Conservation (phyloP, 169 alveolate species). For the Blepharisma undulans region DNA sequence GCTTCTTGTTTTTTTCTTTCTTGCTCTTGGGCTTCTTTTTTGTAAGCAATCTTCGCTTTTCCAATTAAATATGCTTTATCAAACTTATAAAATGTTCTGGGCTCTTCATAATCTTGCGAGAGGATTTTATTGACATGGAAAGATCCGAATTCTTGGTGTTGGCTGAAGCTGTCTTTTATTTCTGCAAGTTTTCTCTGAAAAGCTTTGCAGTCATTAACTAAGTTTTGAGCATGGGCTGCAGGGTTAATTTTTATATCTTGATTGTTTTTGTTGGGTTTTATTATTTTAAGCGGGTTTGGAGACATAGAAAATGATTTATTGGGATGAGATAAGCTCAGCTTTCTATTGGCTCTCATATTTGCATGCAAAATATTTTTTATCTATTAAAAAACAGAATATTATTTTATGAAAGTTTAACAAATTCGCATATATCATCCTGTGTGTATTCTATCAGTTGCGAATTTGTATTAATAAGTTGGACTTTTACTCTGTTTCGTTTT, state of each 20-base stretch:
- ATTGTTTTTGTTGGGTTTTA: not conserved
- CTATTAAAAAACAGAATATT: not conserved
- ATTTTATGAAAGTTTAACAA: not conserved
- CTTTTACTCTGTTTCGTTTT: conserved; percentile 29
- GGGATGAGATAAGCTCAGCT: not conserved
- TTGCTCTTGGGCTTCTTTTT: not conserved
- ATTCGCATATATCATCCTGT: conserved; percentile 49
- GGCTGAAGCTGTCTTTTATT: not conserved
- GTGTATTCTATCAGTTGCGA: conserved; percentile 6
- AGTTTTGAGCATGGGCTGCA: not conserved
- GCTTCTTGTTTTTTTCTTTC: not conserved
- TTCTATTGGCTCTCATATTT: not conserved
- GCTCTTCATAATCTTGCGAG: not conserved
- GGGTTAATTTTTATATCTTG: not conserved
- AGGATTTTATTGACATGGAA: not conserved
- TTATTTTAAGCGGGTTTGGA: not conserved
- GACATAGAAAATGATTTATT: not conserved
- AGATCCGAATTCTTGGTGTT: not conserved
- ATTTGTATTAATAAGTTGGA: not conserved
- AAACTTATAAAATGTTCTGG: not conserved
- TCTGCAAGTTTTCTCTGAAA: not conserved
- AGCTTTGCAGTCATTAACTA: not conserved
- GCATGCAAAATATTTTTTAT: not conserved
- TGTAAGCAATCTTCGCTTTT: not conserved
- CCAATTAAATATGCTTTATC: not conserved